These are phyloP conservation scores for Penicillium sp. DNA, from an alignment of 2,329 filamentous ascomycete species.

Conservation along the genomic window DNA sequence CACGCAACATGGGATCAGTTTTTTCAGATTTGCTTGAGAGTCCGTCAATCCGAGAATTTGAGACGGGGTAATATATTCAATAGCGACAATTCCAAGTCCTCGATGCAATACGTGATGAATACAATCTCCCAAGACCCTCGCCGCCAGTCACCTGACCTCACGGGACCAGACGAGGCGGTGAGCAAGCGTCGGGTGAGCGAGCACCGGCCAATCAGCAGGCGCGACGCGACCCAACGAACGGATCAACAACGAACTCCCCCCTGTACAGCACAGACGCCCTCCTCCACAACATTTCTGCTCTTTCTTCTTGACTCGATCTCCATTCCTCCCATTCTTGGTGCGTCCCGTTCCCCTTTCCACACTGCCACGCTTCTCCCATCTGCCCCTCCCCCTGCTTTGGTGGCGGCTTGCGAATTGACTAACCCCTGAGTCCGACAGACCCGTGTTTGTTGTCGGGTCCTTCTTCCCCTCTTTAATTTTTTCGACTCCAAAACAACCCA, in stretches of 20 bases:
- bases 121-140: background rate
- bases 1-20: background rate
- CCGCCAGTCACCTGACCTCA: constrained; percentile 9
- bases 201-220: constrained; percentile 28
- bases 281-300: constrained; percentile 50
- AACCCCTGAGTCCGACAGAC: constrained; percentile 24
- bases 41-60: too few relatives aligned
- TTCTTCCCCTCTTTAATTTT: constrained; percentile 30
- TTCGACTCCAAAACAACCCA: constrained; percentile 19
- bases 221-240: constrained; percentile 39
- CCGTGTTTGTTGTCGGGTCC: constrained; percentile 29
- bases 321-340: constrained; percentile 28
- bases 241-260: constrained; percentile 35
- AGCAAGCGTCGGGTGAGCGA: constrained; percentile 13
- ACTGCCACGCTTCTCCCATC: constrained; percentile 5
- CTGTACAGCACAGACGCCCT: constrained; percentile 44
- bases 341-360: constrained; percentile 11
- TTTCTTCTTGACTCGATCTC: constrained; percentile 24
- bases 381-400: constrained; percentile 4
- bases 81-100: too few relatives aligned
- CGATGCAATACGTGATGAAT: background rate
- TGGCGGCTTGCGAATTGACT: constrained; percentile 3
- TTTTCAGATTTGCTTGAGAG: background rate
- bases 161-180: constrained; percentile 22
- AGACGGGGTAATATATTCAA: too few relatives aligned